phyloP scores from a whole-genome alignment of 2,329 filamentous ascomycete species.

The Botrytis paeoniae region DNA sequence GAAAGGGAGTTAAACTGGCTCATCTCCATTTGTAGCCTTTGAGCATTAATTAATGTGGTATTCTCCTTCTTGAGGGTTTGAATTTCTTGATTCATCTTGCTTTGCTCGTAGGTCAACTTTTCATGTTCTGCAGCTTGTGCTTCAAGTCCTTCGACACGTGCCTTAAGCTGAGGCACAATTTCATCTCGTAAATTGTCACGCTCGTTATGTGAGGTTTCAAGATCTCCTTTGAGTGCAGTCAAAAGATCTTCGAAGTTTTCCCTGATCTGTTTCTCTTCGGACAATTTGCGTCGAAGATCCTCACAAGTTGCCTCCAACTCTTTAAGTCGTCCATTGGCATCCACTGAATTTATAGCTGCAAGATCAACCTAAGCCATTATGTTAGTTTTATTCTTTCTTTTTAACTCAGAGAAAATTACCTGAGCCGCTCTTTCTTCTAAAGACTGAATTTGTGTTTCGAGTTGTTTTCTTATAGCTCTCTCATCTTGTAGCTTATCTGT shows the following conservation, averaged over 20 bases:
- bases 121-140: conserved; percentile 69
- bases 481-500: conserved; percentile 87
- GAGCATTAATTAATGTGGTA: conserved; percentile 46
- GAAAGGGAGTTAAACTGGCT: conserved; percentile 57
- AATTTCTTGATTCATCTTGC: conserved; percentile 84
- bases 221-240: conserved; percentile 75
- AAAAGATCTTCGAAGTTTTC: conserved; percentile 93
- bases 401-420: conserved; percentile 39
- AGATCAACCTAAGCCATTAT: conserved; percentile 38
- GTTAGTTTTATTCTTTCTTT: conserved; percentile 22
- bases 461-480: conserved; percentile 66
- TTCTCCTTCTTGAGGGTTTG: conserved; percentile 68
- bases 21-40: conserved; percentile 48
- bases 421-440: conserved; percentile 76
- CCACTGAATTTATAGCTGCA: conserved; percentile 52
- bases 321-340: conserved; percentile 61
- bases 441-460: conserved; percentile 81
- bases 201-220: conserved; percentile 80
- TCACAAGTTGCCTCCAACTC: conserved; percentile 80
- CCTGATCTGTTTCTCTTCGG: conserved; percentile 82
- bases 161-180: conserved; percentile 73
- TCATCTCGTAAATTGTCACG: conserved; percentile 89
- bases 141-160: conserved; percentile 76
- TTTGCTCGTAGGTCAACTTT: conserved; percentile 73
- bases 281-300: conserved; percentile 75